Percentiles rank a stretch among this genome's conserved stretches.
These are phyloP conservation scores for Mercurialis annua DNA, from an alignment of 345 rosid genomes.

Conservation along the genomic window DNA sequence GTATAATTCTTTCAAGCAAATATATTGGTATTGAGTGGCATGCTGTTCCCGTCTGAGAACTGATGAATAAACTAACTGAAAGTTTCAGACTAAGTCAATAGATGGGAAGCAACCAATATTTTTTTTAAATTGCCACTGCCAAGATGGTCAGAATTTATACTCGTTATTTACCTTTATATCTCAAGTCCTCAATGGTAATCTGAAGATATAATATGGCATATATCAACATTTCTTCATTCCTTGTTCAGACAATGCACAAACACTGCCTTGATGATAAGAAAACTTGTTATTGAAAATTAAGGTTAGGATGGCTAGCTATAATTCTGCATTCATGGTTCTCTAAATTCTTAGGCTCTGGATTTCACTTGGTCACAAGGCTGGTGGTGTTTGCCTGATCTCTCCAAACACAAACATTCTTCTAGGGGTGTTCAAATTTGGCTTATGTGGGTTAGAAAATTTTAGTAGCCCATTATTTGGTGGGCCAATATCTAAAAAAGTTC, in stretches of 20 bases:
- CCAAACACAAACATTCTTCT: neutral
- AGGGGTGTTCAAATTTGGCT: no score
- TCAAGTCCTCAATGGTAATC: neutral
- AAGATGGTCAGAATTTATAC: neutral
- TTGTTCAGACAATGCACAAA: neutral
- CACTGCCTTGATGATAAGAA: neutral
- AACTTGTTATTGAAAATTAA: neutral
- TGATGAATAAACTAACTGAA: conserved; percentile 1
- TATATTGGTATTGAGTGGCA: conserved; percentile 4
- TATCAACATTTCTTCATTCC: neutral
- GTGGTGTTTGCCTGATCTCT: neutral
- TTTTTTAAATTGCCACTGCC: neutral
- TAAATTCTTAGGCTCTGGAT: neutral
- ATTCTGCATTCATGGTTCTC: neutral
- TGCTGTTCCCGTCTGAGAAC: conserved; percentile 7
- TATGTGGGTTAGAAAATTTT: no score
- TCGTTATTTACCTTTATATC: neutral
- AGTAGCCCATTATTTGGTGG: no score
- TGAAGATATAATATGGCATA: neutral
- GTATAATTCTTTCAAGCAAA: neutral
- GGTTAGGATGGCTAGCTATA: neutral
- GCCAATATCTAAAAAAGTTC: no score
- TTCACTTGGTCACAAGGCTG: neutral
- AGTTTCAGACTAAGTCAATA: neutral
- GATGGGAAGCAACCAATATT: neutral